Evolutionary conservation across 2,329 filamentous ascomycete species (phyloP).

Genomic region (Xylariaceae sp.): DNA sequence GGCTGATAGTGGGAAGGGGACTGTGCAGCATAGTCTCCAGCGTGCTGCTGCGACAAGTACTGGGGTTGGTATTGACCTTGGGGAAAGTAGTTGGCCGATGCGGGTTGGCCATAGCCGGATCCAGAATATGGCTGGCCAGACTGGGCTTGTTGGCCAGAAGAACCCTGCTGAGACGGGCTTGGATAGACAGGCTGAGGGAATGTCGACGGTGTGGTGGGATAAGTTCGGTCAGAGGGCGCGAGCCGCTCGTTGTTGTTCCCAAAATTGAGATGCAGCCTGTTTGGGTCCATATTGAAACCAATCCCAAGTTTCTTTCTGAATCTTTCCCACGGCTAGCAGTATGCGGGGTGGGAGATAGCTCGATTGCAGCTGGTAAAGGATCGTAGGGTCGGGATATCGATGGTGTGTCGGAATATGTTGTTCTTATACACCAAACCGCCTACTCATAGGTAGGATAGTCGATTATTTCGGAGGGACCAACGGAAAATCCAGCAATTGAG

Average conservation of each 20-base stretch:
- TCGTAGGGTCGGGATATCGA: too few relatives aligned
- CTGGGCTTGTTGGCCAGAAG: slow-evolving; percentile 40
- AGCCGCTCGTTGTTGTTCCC: slow-evolving; percentile 61
- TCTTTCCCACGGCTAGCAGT: too few relatives aligned
- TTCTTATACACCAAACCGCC: too few relatives aligned
- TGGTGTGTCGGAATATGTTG: too few relatives aligned
- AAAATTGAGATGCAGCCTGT: slow-evolving; percentile 62
- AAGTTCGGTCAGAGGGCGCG: slow-evolving; percentile 59
- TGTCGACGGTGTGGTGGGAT: slow-evolving; percentile 87
- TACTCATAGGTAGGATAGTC: too few relatives aligned
- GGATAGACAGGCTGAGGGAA: slow-evolving; percentile 84
- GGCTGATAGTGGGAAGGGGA: slow-evolving; percentile 39
- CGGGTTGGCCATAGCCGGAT: slow-evolving; percentile 41
- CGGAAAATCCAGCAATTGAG: too few relatives aligned
- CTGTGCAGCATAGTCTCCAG: slow-evolving; percentile 27
- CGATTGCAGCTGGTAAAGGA: too few relatives aligned
- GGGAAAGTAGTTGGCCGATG: slow-evolving; percentile 54
- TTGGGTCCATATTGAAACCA: slow-evolving; percentile 48
- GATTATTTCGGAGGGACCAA: too few relatives aligned
- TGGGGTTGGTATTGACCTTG: slow-evolving; percentile 50
- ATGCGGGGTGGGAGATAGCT: too few relatives aligned
- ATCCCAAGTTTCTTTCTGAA: too few relatives aligned
- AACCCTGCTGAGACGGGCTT: slow-evolving; percentile 39
- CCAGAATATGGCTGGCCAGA: slow-evolving; percentile 40
- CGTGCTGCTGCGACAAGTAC: slow-evolving; percentile 28